These are phyloP conservation scores for Stephania japonica DNA, from an alignment of 164 flowering plant genomes.

Conservation along the genomic window DNA sequence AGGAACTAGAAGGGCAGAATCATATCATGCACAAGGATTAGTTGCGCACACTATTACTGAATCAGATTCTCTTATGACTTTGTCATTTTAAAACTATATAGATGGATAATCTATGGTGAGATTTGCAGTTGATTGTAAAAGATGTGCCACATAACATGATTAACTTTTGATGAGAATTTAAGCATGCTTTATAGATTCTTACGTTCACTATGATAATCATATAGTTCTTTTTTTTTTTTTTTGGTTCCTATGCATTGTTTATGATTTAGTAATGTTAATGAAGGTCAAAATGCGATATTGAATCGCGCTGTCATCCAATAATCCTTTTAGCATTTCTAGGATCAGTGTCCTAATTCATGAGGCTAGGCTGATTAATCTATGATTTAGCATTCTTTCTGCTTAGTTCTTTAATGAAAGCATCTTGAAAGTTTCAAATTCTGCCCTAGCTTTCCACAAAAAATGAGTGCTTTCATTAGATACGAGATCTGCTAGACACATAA, in stretches of 20 bases:
- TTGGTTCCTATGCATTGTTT: background rate
- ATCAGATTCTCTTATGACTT: background rate
- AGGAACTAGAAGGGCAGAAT: no score
- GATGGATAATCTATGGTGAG: background rate
- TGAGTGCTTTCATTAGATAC: conserved; percentile 1
- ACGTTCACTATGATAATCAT: background rate
- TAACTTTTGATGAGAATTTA: background rate
- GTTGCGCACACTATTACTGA: background rate
- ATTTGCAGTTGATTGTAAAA: background rate
- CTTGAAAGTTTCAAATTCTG: background rate
- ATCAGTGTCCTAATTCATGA: background rate
- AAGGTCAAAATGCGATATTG: background rate
- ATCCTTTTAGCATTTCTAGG: background rate
- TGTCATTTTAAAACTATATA: background rate
- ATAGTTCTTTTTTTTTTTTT: background rate
- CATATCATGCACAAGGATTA: no score
- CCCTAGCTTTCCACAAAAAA: background rate
- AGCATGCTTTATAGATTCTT: background rate
- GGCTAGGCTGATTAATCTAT: background rate
- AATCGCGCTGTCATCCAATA: background rate
- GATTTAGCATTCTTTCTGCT: background rate
- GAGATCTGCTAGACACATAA: background rate
- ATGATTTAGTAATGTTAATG: background rate
- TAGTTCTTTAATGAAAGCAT: background rate
- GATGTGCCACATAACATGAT: background rate